phyloP scores from a whole-genome alignment of 2,329 filamentous ascomycete species.

The Hypomyces rosellus region DNA sequence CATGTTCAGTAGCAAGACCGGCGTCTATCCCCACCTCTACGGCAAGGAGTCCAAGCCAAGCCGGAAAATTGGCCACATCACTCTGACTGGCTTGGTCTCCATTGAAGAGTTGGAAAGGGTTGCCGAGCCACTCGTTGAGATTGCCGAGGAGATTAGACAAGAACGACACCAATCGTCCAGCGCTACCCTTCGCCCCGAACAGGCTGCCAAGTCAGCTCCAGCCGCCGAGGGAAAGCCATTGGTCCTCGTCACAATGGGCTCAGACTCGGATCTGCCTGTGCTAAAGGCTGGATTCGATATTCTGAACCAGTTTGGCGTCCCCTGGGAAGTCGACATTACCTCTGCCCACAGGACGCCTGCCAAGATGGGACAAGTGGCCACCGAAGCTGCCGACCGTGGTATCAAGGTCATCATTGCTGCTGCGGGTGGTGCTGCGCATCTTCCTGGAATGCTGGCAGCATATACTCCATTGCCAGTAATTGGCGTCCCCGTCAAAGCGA shows the following conservation, averaged over 20 bases:
- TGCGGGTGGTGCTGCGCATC: conserved; percentile 65
- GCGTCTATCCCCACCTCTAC: conserved; percentile 73
- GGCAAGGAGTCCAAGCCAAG: conserved; percentile 83
- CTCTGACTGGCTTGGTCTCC: conserved; percentile 64
- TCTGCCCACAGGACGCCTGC: conserved; percentile 71
- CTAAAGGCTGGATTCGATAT: conserved; percentile 61
- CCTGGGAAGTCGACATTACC: conserved; percentile 67
- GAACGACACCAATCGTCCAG: conserved; percentile 41
- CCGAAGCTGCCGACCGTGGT: conserved; percentile 55
- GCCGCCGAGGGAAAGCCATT: conserved; percentile 37
- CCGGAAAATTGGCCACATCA: conserved; percentile 94
- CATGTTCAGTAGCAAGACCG: conserved; percentile 39
- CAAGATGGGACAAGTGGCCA: conserved; percentile 62
- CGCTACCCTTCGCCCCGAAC: conserved; percentile 30
- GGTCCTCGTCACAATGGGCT: conserved; percentile 78
- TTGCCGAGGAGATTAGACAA: conserved; percentile 53
- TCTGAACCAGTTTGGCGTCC: conserved; percentile 63
- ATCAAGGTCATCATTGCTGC: conserved; percentile 71
- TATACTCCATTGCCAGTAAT: conserved; percentile 69
- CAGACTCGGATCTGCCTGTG: conserved; percentile 67
- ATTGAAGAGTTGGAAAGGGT: conserved; percentile 53
- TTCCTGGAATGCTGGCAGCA: conserved; percentile 70
- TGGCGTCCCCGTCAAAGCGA: conserved; percentile 70
- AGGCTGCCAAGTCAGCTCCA: conserved; percentile 11
- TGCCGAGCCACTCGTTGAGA: conserved; percentile 62